These are phyloP conservation scores for Fabrea salina DNA, from an alignment of 169 alveolate species.

Conservation along the genomic window DNA sequence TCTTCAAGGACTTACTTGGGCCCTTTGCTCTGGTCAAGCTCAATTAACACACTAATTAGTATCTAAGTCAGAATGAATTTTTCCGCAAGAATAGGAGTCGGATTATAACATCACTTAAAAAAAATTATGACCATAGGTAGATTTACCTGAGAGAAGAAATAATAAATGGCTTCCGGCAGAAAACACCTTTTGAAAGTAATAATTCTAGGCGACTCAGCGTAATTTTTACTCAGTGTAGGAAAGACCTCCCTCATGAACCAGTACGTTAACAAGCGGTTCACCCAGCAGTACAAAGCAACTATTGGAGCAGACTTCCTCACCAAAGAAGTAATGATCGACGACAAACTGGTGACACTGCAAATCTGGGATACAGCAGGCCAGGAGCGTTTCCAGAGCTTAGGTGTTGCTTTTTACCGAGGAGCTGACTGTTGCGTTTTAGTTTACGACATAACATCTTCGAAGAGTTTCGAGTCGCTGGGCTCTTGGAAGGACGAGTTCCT, in stretches of 20 bases:
- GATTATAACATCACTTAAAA: too few relatives aligned
- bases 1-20: too few relatives aligned
- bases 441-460: slow-evolving; percentile 90
- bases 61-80: too few relatives aligned
- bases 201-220: slow-evolving; percentile 99
- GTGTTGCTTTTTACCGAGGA: slow-evolving; percentile 98
- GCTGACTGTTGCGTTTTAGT: slow-evolving; percentile 99
- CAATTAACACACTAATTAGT: too few relatives aligned
- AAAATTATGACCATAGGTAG: too few relatives aligned
- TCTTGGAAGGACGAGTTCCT: slow-evolving; percentile 97
- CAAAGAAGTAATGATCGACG: slow-evolving; percentile 95
- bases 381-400: slow-evolving; percentile 97
- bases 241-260: slow-evolving; percentile 98
- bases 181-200: slow-evolving; percentile 93
- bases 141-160: too few relatives aligned
- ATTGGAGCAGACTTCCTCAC: slow-evolving; percentile 99
- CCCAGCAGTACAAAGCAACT: slow-evolving; percentile 97
- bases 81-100: too few relatives aligned
- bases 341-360: slow-evolving; percentile 94
- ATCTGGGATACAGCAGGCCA: slow-evolving; percentile 99
- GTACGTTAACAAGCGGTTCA: slow-evolving; percentile 94
- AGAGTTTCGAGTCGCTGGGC: slow-evolving; percentile 92
- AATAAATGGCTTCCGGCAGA: slow-evolving; percentile 70
- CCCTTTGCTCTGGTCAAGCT: too few relatives aligned
- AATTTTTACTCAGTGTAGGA: slow-evolving; percentile 89